phyloP scores from a whole-genome alignment of 2,329 filamentous ascomycete genomes.

The Teratosphaeria nubilosa region DNA sequence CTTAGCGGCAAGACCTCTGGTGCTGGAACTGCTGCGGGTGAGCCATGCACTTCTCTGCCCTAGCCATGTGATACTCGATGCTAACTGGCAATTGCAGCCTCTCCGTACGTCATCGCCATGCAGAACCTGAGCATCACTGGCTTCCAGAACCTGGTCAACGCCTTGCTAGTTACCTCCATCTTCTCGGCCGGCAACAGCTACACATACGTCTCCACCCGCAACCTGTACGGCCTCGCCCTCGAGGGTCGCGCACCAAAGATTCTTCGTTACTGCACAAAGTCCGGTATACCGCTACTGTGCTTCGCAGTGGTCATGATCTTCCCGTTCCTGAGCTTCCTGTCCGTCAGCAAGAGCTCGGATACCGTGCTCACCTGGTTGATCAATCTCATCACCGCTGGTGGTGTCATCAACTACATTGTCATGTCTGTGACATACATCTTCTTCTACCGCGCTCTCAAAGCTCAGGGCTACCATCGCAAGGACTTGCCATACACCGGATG shows the following conservation, averaged over 20 bases:
- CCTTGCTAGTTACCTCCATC: slow-evolving; percentile 40
- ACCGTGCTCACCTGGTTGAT: slow-evolving; percentile 33
- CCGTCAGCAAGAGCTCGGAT: slow-evolving; percentile 21
- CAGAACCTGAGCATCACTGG: slow-evolving; percentile 34
- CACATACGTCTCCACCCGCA: slow-evolving; percentile 44
- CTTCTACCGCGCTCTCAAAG: slow-evolving; percentile 46
- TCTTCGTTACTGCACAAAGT: slow-evolving; percentile 48
- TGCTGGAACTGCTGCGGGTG: slow-evolving; percentile 4
- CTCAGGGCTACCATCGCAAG: slow-evolving; percentile 42
- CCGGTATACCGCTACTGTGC: slow-evolving; percentile 52
- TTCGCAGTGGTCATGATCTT: slow-evolving; percentile 40
- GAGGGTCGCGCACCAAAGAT: slow-evolving; percentile 45
- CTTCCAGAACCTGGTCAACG: slow-evolving; percentile 32
- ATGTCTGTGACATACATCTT: slow-evolving; percentile 49
- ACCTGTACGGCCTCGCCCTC: slow-evolving; percentile 43
- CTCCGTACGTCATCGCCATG: slow-evolving; percentile 28
- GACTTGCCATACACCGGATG: slow-evolving; percentile 48
- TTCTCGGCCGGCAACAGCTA: slow-evolving; percentile 49
- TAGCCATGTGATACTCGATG: neutral
- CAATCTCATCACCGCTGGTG: slow-evolving; percentile 47
- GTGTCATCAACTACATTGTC: slow-evolving; percentile 33
- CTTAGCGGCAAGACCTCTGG: slow-evolving; percentile 3
- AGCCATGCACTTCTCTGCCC: slow-evolving; percentile 18
- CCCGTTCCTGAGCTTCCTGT: slow-evolving; percentile 27
- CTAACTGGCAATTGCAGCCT: slow-evolving; percentile 7